These are phyloP conservation scores for Agaricales sp. DNA, from an alignment of 1,284 basidiomycete genomes.

Conservation along the genomic window DNA sequence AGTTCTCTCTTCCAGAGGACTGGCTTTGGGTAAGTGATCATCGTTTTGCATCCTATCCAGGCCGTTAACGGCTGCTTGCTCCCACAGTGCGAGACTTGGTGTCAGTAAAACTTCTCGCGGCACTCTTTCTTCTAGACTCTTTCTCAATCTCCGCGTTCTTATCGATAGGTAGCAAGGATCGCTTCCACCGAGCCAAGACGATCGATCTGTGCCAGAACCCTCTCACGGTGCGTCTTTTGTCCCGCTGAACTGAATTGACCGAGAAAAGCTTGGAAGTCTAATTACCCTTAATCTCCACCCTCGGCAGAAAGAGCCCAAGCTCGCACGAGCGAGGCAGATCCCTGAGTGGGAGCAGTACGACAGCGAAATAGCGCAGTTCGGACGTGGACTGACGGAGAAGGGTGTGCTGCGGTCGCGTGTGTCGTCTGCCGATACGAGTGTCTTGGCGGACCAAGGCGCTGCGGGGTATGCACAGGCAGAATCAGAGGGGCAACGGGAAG, in stretches of 20 bases:
- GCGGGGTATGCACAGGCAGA: background rate
- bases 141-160: conserved; percentile 3
- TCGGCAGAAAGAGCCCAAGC: conserved; percentile 87
- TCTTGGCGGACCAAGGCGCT: conserved; percentile 44
- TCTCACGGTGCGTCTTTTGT: conserved; percentile 53
- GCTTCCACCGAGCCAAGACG: conserved; percentile 73
- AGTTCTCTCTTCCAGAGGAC: conserved; percentile 82
- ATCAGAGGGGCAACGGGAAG: background rate
- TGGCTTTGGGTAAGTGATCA: conserved; percentile 79
- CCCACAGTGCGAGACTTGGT: conserved; percentile 76
- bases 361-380: conserved; percentile 64
- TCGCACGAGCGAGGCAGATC: conserved; percentile 86
- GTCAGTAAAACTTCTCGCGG: conserved; percentile 31
- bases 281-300: background rate
- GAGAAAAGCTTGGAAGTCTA: background rate
- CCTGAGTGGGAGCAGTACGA: conserved; percentile 98
- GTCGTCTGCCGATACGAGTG: conserved; percentile 62
- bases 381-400: conserved; percentile 51
- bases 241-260: background rate
- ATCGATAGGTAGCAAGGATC: conserved; percentile 64
- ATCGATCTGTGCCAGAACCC: conserved; percentile 93
- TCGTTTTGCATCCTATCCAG: too few relatives aligned
- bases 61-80: too few relatives aligned
- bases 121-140: conserved; percentile 11
- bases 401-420: conserved; percentile 57